A percentile compares a stretch with the other conserved stretches of the same genome.
These are phyloP conservation scores for Microcos paniculata DNA, from an alignment of 345 rosid genomes.

Conservation along the genomic window DNA sequence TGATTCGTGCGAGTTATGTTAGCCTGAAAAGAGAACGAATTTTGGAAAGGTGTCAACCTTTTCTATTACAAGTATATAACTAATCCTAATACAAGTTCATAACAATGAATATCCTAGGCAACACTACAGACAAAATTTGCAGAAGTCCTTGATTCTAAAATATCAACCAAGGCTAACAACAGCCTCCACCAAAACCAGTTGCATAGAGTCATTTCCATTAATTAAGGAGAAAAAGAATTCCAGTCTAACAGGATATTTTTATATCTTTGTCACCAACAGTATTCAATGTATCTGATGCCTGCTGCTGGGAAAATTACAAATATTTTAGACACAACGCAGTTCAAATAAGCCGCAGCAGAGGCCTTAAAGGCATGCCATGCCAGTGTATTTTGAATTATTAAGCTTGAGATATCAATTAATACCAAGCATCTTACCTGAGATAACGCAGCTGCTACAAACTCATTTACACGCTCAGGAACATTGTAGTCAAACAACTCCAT, in stretches of 20 bases:
- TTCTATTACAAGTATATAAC: neutral
- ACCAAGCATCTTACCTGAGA: constrained; percentile 37
- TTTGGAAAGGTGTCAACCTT: neutral
- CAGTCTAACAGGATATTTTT: neutral
- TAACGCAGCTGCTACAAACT: constrained; percentile 49
- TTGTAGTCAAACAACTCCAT: constrained; percentile 52
- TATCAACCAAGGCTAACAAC: neutral
- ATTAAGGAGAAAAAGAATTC: neutral
- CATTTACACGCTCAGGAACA: constrained; percentile 47
- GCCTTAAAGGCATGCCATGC: neutral
- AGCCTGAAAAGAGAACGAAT: constrained; percentile 31
- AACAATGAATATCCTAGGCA: neutral
- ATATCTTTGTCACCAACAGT: neutral
- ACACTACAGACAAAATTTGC: neutral
- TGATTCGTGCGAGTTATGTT: constrained; percentile 60
- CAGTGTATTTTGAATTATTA: neutral
- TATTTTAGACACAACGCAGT: neutral
- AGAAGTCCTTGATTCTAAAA: neutral
- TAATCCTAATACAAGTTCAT: neutral
- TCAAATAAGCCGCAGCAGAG: constrained; percentile 2
- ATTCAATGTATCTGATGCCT: neutral
- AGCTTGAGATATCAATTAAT: neutral
- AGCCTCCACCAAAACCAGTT: neutral
- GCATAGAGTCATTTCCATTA: neutral
- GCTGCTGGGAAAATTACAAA: neutral